Evolutionary conservation across 495 filamentous ascomycete genomes (phyloP).

Genomic region (Recurvomyces mirabilis): DNA sequence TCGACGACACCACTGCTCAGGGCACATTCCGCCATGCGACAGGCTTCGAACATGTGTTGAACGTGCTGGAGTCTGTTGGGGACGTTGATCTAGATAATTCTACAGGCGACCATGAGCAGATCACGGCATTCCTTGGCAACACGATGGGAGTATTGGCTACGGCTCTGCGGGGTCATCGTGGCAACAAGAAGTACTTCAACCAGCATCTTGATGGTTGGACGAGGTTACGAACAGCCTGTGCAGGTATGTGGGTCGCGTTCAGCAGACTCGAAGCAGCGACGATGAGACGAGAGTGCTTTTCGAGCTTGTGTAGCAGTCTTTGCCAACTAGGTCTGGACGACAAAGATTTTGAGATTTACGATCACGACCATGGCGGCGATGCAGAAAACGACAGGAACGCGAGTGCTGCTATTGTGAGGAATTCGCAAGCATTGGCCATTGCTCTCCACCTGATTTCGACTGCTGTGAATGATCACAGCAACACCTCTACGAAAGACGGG

Average conservation of each 20-base stretch:
- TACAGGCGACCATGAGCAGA: slow-evolving; percentile 51
- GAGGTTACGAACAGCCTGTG: neutral
- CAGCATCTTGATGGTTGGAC: slow-evolving; percentile 29
- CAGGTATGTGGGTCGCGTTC: neutral
- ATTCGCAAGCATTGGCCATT: too few species aligned
- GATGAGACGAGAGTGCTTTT: neutral
- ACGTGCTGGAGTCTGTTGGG: slow-evolving; percentile 15
- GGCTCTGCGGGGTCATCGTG: slow-evolving; percentile 66
- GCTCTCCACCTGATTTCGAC: too few species aligned
- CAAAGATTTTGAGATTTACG: too few species aligned
- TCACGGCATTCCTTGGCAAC: neutral
- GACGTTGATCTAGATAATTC: neutral
- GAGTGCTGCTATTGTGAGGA: too few species aligned
- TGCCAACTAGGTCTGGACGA: too few species aligned
- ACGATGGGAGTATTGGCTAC: slow-evolving; percentile 54
- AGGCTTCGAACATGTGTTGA: slow-evolving; percentile 67
- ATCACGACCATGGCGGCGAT: too few species aligned
- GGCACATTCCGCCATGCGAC: slow-evolving; percentile 74
- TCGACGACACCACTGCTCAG: slow-evolving; percentile 32
- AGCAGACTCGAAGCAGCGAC: neutral
- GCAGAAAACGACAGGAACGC: too few species aligned
- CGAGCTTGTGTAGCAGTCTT: neutral
- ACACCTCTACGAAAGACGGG: too few species aligned
- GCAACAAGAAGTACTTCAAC: slow-evolving; percentile 78
- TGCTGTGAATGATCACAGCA: too few species aligned